Percentiles rank a stretch among this genome's conserved stretches.
Evolutionary conservation across 352 stramenopile species (phyloP).

Genomic region (Pythium utonaiense): DNA sequence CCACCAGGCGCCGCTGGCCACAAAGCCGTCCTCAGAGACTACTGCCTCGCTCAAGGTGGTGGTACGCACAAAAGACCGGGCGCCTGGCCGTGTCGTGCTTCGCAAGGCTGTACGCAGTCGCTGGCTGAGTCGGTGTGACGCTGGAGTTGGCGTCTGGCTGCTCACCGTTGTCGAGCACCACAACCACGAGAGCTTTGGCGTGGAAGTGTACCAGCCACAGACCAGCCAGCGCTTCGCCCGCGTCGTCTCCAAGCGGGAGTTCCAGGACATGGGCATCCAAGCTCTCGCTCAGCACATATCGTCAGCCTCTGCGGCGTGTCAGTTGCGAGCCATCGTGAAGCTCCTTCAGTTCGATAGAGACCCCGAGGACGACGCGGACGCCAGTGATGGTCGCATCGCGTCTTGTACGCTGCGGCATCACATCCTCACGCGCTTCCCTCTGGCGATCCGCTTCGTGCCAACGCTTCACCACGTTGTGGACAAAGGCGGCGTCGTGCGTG

Average conservation of each 20-base stretch:
- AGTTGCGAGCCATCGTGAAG: conserved; percentile 16
- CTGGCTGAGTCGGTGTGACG: conserved; percentile 4
- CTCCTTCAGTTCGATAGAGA: conserved; percentile 30
- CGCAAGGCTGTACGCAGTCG: conserved; percentile 33
- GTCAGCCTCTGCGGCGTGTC: background rate
- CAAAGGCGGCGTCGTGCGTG: conserved; percentile 33
- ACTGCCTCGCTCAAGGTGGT: conserved; percentile 18
- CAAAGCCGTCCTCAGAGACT: background rate
- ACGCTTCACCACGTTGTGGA: conserved; percentile 39
- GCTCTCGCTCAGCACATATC: conserved; percentile 18
- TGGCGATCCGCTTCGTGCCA: conserved; percentile 31
- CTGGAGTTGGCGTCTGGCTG: conserved; percentile 24
- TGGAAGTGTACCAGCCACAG: conserved; percentile 42
- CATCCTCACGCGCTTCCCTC: conserved; percentile 36
- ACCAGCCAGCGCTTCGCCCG: conserved; percentile 22
- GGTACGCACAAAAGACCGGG: conserved; percentile 23
- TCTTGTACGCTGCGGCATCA: conserved; percentile 19
- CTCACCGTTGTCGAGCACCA: conserved; percentile 31
- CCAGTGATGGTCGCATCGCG: background rate
- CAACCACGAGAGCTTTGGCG: conserved; percentile 15
- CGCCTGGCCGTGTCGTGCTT: conserved; percentile 30
- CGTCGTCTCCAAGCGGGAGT: conserved; percentile 22
- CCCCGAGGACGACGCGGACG: conserved; percentile 2
- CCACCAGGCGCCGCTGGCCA: background rate
- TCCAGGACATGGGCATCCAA: conserved; percentile 25